Evolutionary conservation across 1,284 basidiomycete genomes (phyloP).

Genomic region (Leccinum subspadiceum): DNA sequence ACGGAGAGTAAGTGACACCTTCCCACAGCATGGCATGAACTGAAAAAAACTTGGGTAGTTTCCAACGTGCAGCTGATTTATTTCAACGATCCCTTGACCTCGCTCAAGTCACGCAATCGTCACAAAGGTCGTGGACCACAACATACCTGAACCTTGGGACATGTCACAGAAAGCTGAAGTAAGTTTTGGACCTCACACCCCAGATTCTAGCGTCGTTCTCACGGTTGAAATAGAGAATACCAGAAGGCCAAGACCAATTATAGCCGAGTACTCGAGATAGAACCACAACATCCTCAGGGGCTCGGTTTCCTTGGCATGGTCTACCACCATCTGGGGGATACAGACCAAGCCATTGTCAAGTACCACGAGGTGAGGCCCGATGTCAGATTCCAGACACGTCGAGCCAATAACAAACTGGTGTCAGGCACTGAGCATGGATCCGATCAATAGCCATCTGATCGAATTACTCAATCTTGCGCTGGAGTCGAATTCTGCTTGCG

Average conservation of each 20-base stretch:
- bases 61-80: constrained; percentile 63
- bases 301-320: constrained; percentile 85
- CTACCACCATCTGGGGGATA: constrained; percentile 68
- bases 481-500: constrained; percentile 45
- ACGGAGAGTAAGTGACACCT: constrained; percentile 63
- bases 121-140: constrained; percentile 79
- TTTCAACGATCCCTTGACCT: constrained; percentile 74
- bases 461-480: constrained; percentile 85
- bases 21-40: constrained; percentile 4
- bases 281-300: constrained; percentile 75
- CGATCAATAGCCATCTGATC: constrained; percentile 83
- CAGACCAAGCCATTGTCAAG: constrained; percentile 78
- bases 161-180: constrained; percentile 78
- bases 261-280: constrained; percentile 74
- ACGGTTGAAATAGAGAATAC: constrained; percentile 49
- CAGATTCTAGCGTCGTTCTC: constrained; percentile 3
- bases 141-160: constrained; percentile 92
- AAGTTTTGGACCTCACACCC: constrained; percentile 24
- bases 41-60: constrained; percentile 37
- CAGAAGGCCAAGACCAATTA: constrained; percentile 73
- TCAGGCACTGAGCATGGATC: constrained; percentile 80
- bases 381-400: neutral
- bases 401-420: constrained; percentile 11
- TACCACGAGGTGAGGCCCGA: constrained; percentile 75
- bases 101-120: constrained; percentile 81